phyloP scores from a whole-genome alignment of 2,329 filamentous ascomycete genomes.

The Talaromyces sp. region DNA sequence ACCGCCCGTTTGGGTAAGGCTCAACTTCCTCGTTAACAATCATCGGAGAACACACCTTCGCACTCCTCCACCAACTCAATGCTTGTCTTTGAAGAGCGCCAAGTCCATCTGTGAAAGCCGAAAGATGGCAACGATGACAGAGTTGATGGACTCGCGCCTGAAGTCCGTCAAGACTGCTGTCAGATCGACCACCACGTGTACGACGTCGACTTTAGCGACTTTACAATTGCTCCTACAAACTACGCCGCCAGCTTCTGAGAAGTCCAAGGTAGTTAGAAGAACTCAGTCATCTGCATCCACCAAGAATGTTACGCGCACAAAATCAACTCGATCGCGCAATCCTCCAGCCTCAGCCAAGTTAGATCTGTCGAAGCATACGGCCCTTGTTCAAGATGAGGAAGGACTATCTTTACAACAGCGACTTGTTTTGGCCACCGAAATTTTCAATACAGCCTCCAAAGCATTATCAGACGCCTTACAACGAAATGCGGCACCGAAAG shows the following conservation, averaged over 20 bases:
- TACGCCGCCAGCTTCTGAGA: constrained; percentile 21
- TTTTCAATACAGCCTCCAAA: constrained; percentile 43
- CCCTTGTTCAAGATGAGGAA: constrained; percentile 23
- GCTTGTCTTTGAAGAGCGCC: not conserved
- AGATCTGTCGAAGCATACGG: constrained; percentile 21
- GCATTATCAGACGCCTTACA: constrained; percentile 38
- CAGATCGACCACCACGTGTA: constrained; percentile 51
- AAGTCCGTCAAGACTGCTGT: constrained; percentile 52
- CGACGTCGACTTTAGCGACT: constrained; percentile 37
- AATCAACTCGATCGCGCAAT: constrained; percentile 23
- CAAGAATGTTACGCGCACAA: constrained; percentile 21
- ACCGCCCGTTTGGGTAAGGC: constrained; percentile 17
- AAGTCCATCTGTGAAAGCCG: not conserved
- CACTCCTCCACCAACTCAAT: not conserved
- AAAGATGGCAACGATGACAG: constrained; percentile 14
- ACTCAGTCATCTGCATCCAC: constrained; percentile 23
- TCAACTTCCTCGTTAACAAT: constrained; percentile 19
- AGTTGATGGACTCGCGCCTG: constrained; percentile 25
- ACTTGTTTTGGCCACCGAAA: constrained; percentile 41
- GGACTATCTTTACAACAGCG: constrained; percentile 35
- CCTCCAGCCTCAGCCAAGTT: constrained; percentile 24
- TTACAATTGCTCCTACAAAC: constrained; percentile 37
- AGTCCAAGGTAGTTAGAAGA: constrained; percentile 13
- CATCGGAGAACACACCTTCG: not conserved
- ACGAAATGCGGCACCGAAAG: constrained; percentile 16